Evolutionary conservation across 805 yeast species (phyloP), one percentile per base, ranked within the genome.

Genomic region (Sugiyamaella mastotermitis): DNA sequence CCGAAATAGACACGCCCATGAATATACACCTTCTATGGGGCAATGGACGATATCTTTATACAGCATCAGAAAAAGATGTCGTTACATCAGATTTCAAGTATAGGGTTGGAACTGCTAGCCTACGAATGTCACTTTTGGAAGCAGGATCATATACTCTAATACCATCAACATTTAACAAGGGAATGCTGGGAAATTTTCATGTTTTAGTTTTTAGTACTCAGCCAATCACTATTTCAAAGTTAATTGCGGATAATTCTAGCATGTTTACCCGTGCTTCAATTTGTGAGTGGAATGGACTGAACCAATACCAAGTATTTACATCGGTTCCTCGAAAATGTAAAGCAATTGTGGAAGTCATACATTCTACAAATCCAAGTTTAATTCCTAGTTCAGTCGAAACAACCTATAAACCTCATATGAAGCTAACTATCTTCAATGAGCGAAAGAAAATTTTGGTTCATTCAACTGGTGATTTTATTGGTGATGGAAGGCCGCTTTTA

Each of bases 11-110:
- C n/a, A 44, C 50, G 2, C 53, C 64, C 13, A 51, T 73, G 32
- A 69, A 68, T 41, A 46, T 68, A 9, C 72, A 72, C 37, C 37
- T 76, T 5, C 69, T 73, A 45, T 68, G 71, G 49, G 45, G 48
- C 6, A 35, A 40, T 3, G 60, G 58, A 10, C 51, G 55, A 19
- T 50, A 17, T 33, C 40, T 45, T 39, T 51, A 51, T 30, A 44
- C 33, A 5, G 61, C 61, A 55, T 46, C 59, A 42, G 47, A 55
- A 33, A 44, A 58, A 47, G 50, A 56, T 40, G 45, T 73, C 51
- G 16, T 57, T 40, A 27, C 56, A 48, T 14, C 41, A 14, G 56
- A 59, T 36, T 65, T 63, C 27, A 62, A 61, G 25, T 69, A 68
- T 44, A 55, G 59, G 13, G 39, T 49, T 2, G 45, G 38, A n/a